Evolutionary conservation across 352 stramenopile genomes (phyloP).

Genomic region (Phytopythium aichiense): DNA sequence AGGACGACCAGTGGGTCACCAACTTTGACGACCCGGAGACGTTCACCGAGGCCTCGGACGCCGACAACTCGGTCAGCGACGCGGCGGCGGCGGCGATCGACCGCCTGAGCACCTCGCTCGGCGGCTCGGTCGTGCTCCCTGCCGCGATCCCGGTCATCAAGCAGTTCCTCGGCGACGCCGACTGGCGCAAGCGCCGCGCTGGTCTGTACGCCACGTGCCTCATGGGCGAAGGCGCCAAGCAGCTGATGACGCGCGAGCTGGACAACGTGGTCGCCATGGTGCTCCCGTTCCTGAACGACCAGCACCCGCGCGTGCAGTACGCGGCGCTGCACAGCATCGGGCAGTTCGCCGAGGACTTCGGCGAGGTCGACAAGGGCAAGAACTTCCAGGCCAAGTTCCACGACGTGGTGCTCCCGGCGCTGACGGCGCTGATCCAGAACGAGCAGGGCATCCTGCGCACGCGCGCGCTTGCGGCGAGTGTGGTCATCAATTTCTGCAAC

Average conservation of each 20-base stretch:
- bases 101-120: conserved; percentile 66
- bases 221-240: conserved; percentile 72
- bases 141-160: conserved; percentile 77
- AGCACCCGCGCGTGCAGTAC: conserved; percentile 79
- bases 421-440: conserved; percentile 62
- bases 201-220: conserved; percentile 77
- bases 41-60: conserved; percentile 58
- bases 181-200: conserved; percentile 76
- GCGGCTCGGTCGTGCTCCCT: conserved; percentile 68
- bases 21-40: conserved; percentile 83
- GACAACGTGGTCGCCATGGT: conserved; percentile 73
- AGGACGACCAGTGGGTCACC: conserved; percentile 60
- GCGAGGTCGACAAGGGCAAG: conserved; percentile 79
- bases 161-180: conserved; percentile 46
- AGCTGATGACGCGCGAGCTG: conserved; percentile 74
- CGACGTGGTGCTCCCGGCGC: conserved; percentile 48
- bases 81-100: conserved; percentile 73
- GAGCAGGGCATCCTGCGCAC: conserved; percentile 67
- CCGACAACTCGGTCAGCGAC: conserved; percentile 66
- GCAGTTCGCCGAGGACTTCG: conserved; percentile 81
- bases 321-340: conserved; percentile 78
- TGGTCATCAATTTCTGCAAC: conserved; percentile 87
- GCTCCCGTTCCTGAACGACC: conserved; percentile 61
- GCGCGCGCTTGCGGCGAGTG: conserved; percentile 67
- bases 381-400: conserved; percentile 88